A percentile compares a stretch with the other conserved stretches of the same genome.
These are phyloP conservation scores for Neurospora sp. DNA, from an alignment of 495 filamentous ascomycete genomes.

Conservation along the genomic window DNA sequence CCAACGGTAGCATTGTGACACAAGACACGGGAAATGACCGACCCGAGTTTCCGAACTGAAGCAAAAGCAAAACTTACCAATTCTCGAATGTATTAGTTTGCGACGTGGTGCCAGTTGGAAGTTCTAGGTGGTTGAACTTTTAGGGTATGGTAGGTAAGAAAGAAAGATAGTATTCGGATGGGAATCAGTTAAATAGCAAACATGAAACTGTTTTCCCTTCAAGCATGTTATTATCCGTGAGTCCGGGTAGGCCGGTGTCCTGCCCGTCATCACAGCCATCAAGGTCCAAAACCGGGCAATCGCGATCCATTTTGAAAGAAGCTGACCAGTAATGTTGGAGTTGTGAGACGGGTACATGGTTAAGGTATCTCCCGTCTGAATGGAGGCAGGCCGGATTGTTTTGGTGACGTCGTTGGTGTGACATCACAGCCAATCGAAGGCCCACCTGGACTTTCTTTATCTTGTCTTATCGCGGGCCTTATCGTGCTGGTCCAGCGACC, in stretches of 20 bases:
- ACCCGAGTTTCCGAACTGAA: not conserved
- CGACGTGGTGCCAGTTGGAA: not conserved
- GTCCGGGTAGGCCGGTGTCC: not conserved
- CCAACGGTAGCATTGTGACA: not conserved
- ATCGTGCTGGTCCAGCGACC: not conserved
- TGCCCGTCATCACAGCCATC: not conserved
- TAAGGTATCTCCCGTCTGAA: not conserved
- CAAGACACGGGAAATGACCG: not conserved
- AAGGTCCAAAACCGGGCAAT: not conserved
- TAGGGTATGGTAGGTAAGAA: not conserved
- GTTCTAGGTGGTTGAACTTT: not conserved
- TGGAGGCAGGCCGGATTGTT: not conserved
- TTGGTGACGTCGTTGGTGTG: not conserved
- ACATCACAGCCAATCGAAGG: not conserved
- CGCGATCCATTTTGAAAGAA: not conserved
- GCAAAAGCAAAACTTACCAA: not conserved
- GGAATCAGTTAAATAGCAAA: not conserved
- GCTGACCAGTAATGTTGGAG: not conserved
- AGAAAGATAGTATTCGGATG: not conserved
- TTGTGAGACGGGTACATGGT: not conserved
- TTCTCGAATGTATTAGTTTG: not conserved
- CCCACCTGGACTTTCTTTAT: not conserved
- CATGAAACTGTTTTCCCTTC: not conserved
- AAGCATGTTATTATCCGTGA: not conserved
- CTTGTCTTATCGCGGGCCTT: not conserved